A percentile compares a stretch with the other conserved stretches of the same genome.
Evolutionary conservation across 768 basidiomycete genomes (phyloP).

Genomic region (Termitomyces sp.): DNA sequence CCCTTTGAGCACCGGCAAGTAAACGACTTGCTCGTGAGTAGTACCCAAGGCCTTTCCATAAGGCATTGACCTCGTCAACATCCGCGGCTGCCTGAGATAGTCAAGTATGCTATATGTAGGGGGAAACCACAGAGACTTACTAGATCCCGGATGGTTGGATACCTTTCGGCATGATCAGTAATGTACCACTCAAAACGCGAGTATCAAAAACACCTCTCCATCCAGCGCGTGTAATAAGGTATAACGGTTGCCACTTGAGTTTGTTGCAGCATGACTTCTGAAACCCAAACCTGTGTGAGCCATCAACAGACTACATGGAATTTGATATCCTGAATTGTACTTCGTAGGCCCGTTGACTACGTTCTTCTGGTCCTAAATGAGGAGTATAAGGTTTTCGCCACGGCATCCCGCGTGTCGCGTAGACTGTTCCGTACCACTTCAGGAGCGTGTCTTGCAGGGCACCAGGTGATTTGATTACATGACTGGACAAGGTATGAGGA

Average conservation of each 20-base stretch:
- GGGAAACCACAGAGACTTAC: slow-evolving; percentile 32
- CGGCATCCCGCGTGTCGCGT: slow-evolving; percentile 76
- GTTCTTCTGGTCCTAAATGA: slow-evolving; percentile 46
- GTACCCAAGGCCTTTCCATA: slow-evolving; percentile 93
- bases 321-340: slow-evolving; percentile 30
- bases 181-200: neutral
- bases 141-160: slow-evolving; percentile 75
- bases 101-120: slow-evolving; percentile 10
- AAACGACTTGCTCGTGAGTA: slow-evolving; percentile 84
- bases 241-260: slow-evolving; percentile 94
- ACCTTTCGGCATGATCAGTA: slow-evolving; percentile 36
- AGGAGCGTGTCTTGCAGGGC: slow-evolving; percentile 46
- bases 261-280: slow-evolving; percentile 95
- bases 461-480: slow-evolving; percentile 37
- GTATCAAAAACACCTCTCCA: slow-evolving; percentile 53
- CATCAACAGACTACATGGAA: neutral
- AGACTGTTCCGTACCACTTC: slow-evolving; percentile 69
- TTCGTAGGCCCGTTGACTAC: slow-evolving; percentile 88
- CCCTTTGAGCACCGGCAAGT: slow-evolving; percentile 78
- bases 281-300: slow-evolving; percentile 68
- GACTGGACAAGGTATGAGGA: slow-evolving; percentile 41
- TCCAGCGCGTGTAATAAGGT: slow-evolving; percentile 89
- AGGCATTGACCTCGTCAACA: slow-evolving; percentile 78
- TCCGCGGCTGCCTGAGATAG: slow-evolving; percentile 52
- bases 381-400: slow-evolving; percentile 78